phyloP scores from a whole-genome alignment of 805 yeast species.

The Torulaspora quercuum region DNA sequence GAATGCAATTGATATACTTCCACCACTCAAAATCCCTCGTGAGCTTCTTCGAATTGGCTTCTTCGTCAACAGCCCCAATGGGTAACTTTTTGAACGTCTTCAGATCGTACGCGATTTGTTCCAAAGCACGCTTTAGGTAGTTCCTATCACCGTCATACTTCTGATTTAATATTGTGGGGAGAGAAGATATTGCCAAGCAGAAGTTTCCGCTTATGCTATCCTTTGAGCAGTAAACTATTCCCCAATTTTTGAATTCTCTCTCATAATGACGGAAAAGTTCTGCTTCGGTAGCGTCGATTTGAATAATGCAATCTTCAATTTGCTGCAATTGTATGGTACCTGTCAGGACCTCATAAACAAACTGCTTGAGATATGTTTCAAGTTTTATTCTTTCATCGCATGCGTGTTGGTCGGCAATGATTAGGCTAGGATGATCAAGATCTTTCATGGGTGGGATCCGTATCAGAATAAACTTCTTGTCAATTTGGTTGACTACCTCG shows the following conservation, averaged over 20 bases:
- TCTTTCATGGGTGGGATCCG: slow-evolving; percentile 16
- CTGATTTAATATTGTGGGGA: slow-evolving; percentile 44
- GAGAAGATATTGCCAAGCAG: slow-evolving; percentile 36
- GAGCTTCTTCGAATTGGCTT: background rate
- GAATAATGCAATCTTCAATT: slow-evolving; percentile 15
- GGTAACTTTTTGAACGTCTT: slow-evolving; percentile 28
- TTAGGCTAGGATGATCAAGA: slow-evolving; percentile 24
- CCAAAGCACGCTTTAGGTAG: slow-evolving; percentile 39
- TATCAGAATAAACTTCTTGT: slow-evolving; percentile 58
- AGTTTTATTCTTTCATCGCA: slow-evolving; percentile 70
- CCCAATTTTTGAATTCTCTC: slow-evolving; percentile 43
- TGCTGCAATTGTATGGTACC: slow-evolving; percentile 17
- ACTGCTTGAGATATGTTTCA: slow-evolving; percentile 47
- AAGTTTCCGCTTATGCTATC: background rate
- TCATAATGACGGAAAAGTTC: slow-evolving; percentile 33
- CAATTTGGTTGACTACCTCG: slow-evolving; percentile 55
- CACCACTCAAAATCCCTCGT: slow-evolving; percentile 37
- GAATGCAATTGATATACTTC: slow-evolving; percentile 43
- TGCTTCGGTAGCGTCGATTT: slow-evolving; percentile 34
- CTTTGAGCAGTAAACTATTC: slow-evolving; percentile 35
- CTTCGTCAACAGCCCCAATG: slow-evolving; percentile 3
- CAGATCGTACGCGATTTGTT: slow-evolving; percentile 47
- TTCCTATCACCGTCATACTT: slow-evolving; percentile 33
- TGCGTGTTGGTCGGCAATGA: slow-evolving; percentile 78
- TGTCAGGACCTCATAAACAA: slow-evolving; percentile 33